Evolutionary conservation across 2,329 filamentous ascomycete genomes (phyloP).

Genomic region (Aschersonia sp.): DNA sequence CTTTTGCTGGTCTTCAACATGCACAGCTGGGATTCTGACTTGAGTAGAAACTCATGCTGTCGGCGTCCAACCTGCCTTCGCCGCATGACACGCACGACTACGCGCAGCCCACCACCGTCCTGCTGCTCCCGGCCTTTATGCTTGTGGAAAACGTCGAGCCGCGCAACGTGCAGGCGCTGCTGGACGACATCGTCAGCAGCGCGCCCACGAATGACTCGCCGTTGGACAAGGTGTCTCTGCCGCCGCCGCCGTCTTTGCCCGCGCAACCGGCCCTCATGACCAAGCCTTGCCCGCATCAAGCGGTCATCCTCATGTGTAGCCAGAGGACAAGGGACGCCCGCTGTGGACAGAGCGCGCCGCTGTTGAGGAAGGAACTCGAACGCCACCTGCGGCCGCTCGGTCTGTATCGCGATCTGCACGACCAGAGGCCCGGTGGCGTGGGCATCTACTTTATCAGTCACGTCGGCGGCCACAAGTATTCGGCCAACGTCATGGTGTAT

Average conservation of each 20-base stretch:
- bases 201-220: constrained; percentile 62
- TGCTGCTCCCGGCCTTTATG: constrained; percentile 75
- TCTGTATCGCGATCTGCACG: constrained; percentile 73
- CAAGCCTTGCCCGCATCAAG: constrained; percentile 60
- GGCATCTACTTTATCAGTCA: constrained; percentile 95
- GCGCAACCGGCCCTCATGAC: constrained; percentile 4
- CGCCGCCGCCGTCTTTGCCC: constrained; percentile 17
- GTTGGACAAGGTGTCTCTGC: constrained; percentile 28
- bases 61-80: constrained; percentile 79
- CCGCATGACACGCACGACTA: constrained; percentile 52
- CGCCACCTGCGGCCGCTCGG: constrained; percentile 75
- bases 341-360: constrained; percentile 84
- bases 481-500: constrained; percentile 89
- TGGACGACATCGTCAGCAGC: constrained; percentile 53
- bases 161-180: constrained; percentile 53
- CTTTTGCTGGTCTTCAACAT: not conserved
- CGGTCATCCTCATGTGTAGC: constrained; percentile 84
- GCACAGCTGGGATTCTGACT: not conserved
- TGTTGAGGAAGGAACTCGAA: constrained; percentile 80
- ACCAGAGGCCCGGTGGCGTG: constrained; percentile 80
- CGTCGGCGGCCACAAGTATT: constrained; percentile 93
- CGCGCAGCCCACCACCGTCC: constrained; percentile 58
- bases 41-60: constrained; percentile 67
- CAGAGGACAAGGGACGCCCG: constrained; percentile 89
- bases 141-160: constrained; percentile 76